Base-by-base conservation (phyloP, 176 grass and related monocot species). In the Oryza australiensis region DNA sequence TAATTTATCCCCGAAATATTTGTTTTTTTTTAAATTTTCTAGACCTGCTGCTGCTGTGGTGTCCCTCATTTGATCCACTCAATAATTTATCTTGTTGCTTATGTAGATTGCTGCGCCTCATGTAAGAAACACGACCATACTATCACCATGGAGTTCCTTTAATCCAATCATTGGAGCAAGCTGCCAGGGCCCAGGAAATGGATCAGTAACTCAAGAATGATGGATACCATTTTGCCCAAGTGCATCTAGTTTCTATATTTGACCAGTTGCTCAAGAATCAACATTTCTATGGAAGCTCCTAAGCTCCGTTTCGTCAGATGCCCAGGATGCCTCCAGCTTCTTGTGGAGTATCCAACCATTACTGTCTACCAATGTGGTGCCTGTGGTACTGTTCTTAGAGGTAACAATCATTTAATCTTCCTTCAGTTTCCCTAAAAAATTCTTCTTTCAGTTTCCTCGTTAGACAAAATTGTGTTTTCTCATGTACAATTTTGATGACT, bases 291-390 rank as follows among this genome's bases (percentile, higher is more conserved):
- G 73, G 73, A 82, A 80, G 49, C 86, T 38, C 70, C 77, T 64
- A 97, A 85, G 60, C 70, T 93, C 70, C 89, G 94, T 60, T 89
- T 99, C 8, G 97, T 99, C 20, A 94, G 91, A 80, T 99, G 97
- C 60, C 96, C 97, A 0, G 90, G 80, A 86, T 99, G 97, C 66
- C 81, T 74, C 26, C 87, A 94, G 82, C 89, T 95, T 87, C 87
- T 99, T 18, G 84, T 99, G 2, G 93, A 99, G 68, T 94, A 99
- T 46, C 83, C 91, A 0, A 78, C 77, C 85, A 85, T 99, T 88
- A 46, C 93, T 7, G 74, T 95, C 59, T 99, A 99, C 83, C 81
- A 92, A 18, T 99, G 97, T 4, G 97, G 93, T 10, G 87, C 91
- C 42, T 94, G 97, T 1, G 53, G 51, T 33, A 89, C 81, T 7